phyloP scores from a whole-genome alignment of 2,329 filamentous ascomycete genomes.

The Huntiella omanensis region DNA sequence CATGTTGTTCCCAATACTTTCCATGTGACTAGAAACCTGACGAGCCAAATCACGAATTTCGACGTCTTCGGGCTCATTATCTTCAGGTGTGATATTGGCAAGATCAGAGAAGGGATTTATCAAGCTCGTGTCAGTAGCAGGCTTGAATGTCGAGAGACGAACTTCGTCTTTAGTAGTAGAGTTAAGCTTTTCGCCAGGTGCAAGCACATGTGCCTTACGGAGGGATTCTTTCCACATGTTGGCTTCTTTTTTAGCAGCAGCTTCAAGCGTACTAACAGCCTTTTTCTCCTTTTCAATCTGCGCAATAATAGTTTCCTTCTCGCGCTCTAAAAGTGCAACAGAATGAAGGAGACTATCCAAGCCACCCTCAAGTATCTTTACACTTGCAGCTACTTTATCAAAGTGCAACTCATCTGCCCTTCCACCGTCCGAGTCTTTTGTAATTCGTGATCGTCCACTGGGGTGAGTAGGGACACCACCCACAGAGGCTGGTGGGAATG shows the following conservation, averaged over 20 bases:
- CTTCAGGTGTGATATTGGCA: constrained; percentile 18
- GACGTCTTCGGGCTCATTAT: constrained; percentile 14
- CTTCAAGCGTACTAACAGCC: constrained; percentile 29
- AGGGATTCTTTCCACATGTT: constrained; percentile 29
- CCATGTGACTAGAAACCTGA: constrained; percentile 35
- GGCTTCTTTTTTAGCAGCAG: constrained; percentile 36
- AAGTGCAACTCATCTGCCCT: constrained; percentile 45
- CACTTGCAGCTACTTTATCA: constrained; percentile 43
- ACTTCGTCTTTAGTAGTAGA: neutral
- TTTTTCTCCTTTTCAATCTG: constrained; percentile 37
- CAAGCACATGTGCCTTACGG: constrained; percentile 21
- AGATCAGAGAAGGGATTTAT: neutral
- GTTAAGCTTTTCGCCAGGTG: neutral
- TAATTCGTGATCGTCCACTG: constrained; percentile 15
- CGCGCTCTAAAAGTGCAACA: constrained; percentile 38
- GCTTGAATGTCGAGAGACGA: neutral
- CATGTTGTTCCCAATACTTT: constrained; percentile 35
- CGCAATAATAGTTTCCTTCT: constrained; percentile 36
- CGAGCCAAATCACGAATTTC: constrained; percentile 5
- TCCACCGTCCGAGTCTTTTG: constrained; percentile 19
- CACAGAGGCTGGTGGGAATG: constrained; percentile 40
- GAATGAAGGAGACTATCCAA: constrained; percentile 45
- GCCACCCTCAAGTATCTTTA: constrained; percentile 33
- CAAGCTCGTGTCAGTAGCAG: neutral
- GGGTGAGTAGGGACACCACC: constrained; percentile 6